Evolutionary conservation across 371 early-diverging fungal genomes (phyloP), one percentile per base, ranked within the genome.

Genomic region (Circinella minor): DNA sequence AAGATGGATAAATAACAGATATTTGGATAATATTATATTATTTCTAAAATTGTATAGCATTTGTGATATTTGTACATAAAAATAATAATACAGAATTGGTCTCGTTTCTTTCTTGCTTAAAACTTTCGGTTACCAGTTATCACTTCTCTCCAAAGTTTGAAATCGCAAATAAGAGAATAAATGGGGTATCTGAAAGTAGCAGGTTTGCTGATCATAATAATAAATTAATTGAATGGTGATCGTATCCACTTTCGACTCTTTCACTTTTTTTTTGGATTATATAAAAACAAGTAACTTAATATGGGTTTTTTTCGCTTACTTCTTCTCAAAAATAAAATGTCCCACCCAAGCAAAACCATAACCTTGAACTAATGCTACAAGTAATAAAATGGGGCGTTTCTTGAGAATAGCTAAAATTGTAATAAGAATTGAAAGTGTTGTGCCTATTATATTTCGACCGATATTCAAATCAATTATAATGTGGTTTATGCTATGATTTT

Each of bases 121-220:
- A 83, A 74, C 27, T 77, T 70, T n/a, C 84, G 74, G 46, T 80
- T 59, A 14, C 78, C 77, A 46, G 74, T 65, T 15, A 79, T 43
- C 27, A 84, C 83, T 73, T 91, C 92, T 13, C 37, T 80, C 84
- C 84, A 91, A 86, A 91, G 74, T 60, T 76, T 84, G 66, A 84
- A 85, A 64, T 91, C 92, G n/a, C 88, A 83, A 62, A 81, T 74
- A 14, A 91, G 69, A n/a, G 85, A 84, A 74, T 79, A 90, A 36
- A 90, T 63, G 3, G 92, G 92, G 64, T 89, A 89, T 66, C 81
- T 83, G 74, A 92, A 92, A 0, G 92, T 92, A 11, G 92, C 92
- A 27, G 92, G 92, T 67, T 84, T 86, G 78, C 83, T 83, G 57
- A 36, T 13, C 6, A n/a, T 13, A 6, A n/a, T 18, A 0, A 54